Conservation (phyloP, 768 basidiomycete genomes). For the Naganishia kalamii region DNA sequence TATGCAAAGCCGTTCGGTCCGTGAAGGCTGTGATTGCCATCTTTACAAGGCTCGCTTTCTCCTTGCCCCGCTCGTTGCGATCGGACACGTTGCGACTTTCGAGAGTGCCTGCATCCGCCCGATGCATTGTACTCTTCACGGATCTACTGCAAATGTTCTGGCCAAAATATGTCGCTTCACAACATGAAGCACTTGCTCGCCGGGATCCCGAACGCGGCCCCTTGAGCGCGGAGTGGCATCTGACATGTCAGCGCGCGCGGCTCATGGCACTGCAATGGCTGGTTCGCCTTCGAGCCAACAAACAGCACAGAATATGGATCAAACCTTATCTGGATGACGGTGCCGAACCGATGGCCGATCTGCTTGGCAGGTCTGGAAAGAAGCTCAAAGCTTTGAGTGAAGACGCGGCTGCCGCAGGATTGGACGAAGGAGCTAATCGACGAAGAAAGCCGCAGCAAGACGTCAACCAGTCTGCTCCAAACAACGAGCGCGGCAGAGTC, state of each 20-base stretch:
- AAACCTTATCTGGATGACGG: slow-evolving; percentile 51
- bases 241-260: slow-evolving; percentile 49
- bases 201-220: background rate
- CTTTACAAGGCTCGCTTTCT: slow-evolving; percentile 48
- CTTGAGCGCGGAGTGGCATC: slow-evolving; percentile 9
- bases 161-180: slow-evolving; percentile 2
- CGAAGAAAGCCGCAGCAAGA: slow-evolving; percentile 1
- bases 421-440: slow-evolving; percentile 19
- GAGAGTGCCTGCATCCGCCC: slow-evolving; percentile 43
- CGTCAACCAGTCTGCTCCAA: background rate
- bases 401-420: background rate
- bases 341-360: slow-evolving; percentile 45
- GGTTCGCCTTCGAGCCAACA: slow-evolving; percentile 79
- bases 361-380: slow-evolving; percentile 21
- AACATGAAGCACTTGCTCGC: background rate
- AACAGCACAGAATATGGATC: slow-evolving; percentile 78
- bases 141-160: slow-evolving; percentile 43
- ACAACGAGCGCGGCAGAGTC: slow-evolving; percentile 31
- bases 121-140: slow-evolving; percentile 47
- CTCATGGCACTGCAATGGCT: slow-evolving; percentile 75
- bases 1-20: slow-evolving; percentile 25
- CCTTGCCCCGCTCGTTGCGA: slow-evolving; percentile 37
- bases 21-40: slow-evolving; percentile 41
- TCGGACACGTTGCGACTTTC: slow-evolving; percentile 30
- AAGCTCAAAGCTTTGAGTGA: slow-evolving; percentile 7